These are phyloP conservation scores for Psidium guajava DNA, from an alignment of 345 rosid species.

Conservation along the genomic window DNA sequence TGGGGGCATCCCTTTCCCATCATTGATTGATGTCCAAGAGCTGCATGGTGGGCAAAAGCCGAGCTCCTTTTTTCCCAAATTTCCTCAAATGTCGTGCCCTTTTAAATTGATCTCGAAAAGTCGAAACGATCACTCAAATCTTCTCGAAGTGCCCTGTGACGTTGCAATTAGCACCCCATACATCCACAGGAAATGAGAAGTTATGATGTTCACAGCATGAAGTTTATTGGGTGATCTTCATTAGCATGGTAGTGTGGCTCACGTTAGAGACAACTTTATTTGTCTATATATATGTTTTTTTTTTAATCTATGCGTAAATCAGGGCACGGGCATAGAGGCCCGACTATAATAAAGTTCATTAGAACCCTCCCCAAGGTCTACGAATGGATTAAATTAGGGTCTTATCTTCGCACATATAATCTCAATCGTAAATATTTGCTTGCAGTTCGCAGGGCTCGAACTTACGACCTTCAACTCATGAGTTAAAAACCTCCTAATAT, in stretches of 20 bases:
- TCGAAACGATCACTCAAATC: not conserved
- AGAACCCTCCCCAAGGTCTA: not conserved
- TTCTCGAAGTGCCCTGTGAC: not conserved
- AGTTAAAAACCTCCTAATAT: rapidly evolving
- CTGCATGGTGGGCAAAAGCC: not conserved
- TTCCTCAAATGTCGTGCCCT: not conserved
- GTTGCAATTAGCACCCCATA: not conserved
- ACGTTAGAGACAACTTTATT: not conserved
- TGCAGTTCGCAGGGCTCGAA: not conserved
- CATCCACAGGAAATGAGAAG: not conserved
- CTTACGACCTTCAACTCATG: not conserved
- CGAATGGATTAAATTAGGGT: rapidly evolving
- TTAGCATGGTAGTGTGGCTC: not conserved
- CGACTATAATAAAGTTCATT: not conserved
- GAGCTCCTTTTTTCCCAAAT: not conserved
- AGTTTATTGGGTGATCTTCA: not conserved
- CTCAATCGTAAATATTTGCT: not conserved
- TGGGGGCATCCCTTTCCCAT: not conserved
- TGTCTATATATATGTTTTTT: rapidly evolving
- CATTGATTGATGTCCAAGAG: not conserved
- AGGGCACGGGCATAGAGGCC: rapidly evolving
- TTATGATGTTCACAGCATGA: not conserved
- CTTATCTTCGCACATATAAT: not conserved
- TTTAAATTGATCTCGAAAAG: not conserved
- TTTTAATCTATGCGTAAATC: not conserved